These are phyloP conservation scores for Aspergillus carbonarius DNA, from an alignment of 2,329 filamentous ascomycete species.

Conservation along the genomic window DNA sequence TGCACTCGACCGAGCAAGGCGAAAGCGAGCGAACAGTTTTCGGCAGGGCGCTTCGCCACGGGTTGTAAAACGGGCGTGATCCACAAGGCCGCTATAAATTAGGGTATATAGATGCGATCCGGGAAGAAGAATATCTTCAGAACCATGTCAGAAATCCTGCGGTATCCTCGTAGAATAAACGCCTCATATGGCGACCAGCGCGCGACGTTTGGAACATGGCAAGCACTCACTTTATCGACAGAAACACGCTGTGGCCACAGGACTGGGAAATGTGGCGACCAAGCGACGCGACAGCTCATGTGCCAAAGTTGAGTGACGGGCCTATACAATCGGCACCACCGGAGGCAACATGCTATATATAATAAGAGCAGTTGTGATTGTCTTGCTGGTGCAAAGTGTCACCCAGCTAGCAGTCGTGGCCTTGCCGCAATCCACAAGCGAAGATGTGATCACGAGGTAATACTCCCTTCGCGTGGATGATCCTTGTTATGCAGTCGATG, in stretches of 20 bases:
- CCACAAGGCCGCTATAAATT: constrained; percentile 6
- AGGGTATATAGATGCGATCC: constrained; percentile 4
- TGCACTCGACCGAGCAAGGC: constrained; percentile 5
- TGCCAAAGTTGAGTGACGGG: background rate
- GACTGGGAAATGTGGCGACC: background rate
- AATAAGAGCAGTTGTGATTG: too few species aligned
- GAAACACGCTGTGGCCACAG: background rate
- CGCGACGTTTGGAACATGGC: background rate
- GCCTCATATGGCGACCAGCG: background rate
- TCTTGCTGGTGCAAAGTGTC: background rate
- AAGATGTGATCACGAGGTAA: too few species aligned
- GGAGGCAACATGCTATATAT: background rate
- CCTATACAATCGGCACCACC: background rate
- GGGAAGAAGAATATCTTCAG: background rate
- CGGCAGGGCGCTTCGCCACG: background rate
- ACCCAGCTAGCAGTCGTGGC: background rate
- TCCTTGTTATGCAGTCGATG: background rate
- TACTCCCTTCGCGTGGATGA: background rate
- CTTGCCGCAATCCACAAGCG: background rate
- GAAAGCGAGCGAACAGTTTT: background rate
- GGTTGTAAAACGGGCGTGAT: background rate
- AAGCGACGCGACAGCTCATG: background rate
- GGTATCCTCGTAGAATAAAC: background rate
- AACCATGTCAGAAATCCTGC: background rate
- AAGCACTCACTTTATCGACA: background rate